Evolutionary conservation across 768 basidiomycete genomes (phyloP).

Genomic region (Mycena albidolilacea): DNA sequence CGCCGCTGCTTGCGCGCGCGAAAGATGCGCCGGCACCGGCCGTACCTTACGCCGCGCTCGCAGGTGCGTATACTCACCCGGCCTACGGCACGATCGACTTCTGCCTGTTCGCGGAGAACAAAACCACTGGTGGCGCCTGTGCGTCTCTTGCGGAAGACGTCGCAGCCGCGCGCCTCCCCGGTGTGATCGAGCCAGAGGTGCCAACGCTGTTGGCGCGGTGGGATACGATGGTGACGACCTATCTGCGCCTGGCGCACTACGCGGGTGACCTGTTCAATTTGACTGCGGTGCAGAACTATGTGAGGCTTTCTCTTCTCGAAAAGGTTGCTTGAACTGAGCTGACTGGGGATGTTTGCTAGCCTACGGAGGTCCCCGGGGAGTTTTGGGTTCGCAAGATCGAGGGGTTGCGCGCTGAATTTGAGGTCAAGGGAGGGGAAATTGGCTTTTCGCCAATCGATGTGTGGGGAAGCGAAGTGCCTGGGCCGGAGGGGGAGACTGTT

Average conservation of each 20-base stretch:
- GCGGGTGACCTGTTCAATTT: not conserved
- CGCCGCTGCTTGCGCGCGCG: constrained; percentile 36
- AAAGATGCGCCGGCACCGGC: constrained; percentile 35
- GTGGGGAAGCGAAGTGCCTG: constrained; percentile 40
- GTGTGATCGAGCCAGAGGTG: constrained; percentile 34
- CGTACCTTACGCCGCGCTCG: constrained; percentile 36
- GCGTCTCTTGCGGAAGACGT: constrained; percentile 21
- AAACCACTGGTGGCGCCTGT: not conserved
- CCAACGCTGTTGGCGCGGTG: constrained; percentile 40
- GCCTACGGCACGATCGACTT: constrained; percentile 46
- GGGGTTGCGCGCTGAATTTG: not conserved
- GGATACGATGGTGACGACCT: not conserved
- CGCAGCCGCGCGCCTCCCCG: constrained; percentile 37
- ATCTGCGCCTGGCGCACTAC: not conserved
- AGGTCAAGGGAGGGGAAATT: constrained; percentile 2
- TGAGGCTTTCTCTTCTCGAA: not conserved
- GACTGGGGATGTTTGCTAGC: not conserved
- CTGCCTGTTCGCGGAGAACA: constrained; percentile 38
- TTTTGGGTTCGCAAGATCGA: not conserved
- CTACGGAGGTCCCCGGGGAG: not conserved
- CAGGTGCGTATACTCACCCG: constrained; percentile 42
- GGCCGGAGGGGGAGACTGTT: not conserved
- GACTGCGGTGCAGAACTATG: not conserved
- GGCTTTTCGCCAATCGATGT: constrained; percentile 44
- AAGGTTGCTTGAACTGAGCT: not conserved